Evolutionary conservation across 1,284 basidiomycete species (phyloP).

Genomic region (Mycena sp.): DNA sequence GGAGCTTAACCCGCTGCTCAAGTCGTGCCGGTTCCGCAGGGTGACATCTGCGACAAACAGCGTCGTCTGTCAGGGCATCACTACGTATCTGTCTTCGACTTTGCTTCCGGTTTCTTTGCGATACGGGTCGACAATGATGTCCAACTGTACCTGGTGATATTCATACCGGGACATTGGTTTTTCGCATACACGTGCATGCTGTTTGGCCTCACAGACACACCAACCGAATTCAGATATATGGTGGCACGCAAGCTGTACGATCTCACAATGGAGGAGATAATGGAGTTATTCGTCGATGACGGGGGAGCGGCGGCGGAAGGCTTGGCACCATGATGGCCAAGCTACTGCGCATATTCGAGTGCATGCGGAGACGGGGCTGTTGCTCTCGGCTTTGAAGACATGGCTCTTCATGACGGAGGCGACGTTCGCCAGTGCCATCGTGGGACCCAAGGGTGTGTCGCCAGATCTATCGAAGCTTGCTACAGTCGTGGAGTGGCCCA

Average conservation of each 20-base stretch:
- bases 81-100: not conserved
- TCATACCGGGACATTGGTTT: constrained; percentile 42
- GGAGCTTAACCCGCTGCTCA: not conserved
- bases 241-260: not conserved
- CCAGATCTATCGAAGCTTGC: constrained; percentile 37
- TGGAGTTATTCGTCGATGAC: constrained; percentile 47
- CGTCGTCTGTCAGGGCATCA: not conserved
- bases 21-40: not conserved
- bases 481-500: constrained; percentile 44
- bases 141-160: not conserved
- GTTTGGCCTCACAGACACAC: too few species aligned
- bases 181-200: constrained; percentile 43
- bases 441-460: constrained; percentile 14
- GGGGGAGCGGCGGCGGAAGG: constrained; percentile 19
- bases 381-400: constrained; percentile 42
- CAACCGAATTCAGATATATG: too few species aligned
- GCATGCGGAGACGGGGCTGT: constrained; percentile 37
- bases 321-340: constrained; percentile 28
- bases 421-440: constrained; percentile 24
- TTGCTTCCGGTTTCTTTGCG: not conserved
- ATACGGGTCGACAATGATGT: not conserved
- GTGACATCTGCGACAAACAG: not conserved
- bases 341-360: constrained; percentile 32
- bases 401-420: constrained; percentile 41
- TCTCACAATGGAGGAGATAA: constrained; percentile 29